Evolutionary conservation across 495 filamentous ascomycete species (phyloP).

Genomic region (Ramalina intermedia): DNA sequence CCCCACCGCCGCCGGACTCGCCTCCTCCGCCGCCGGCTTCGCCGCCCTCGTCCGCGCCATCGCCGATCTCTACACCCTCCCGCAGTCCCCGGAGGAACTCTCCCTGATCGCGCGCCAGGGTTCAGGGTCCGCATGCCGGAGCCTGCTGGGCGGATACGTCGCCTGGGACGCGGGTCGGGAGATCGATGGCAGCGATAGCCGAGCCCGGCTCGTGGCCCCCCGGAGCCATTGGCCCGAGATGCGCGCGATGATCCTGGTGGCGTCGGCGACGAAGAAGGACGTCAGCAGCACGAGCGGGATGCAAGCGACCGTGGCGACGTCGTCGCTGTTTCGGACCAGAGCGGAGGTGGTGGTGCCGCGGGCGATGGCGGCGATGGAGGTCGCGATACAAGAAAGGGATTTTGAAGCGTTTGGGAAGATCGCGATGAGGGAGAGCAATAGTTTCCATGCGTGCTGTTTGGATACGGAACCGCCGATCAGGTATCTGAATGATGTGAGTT

Average conservation of each 20-base stretch:
- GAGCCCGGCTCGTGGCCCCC: slow-evolving; percentile 74
- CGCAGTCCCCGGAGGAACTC: slow-evolving; percentile 61
- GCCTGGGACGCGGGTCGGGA: slow-evolving; percentile 70
- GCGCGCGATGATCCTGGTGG: slow-evolving; percentile 81
- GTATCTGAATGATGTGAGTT: slow-evolving; percentile 88
- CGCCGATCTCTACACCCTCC: slow-evolving; percentile 78
- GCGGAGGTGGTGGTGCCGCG: slow-evolving; percentile 60
- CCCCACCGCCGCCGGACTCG: slow-evolving; percentile 93
- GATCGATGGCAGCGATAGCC: slow-evolving; percentile 65
- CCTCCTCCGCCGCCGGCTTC: slow-evolving; percentile 84
- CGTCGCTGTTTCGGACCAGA: slow-evolving; percentile 61
- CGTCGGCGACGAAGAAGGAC: slow-evolving; percentile 84
- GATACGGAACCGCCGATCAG: slow-evolving; percentile 96
- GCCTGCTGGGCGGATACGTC: slow-evolving; percentile 86
- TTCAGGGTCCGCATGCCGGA: slow-evolving; percentile 83
- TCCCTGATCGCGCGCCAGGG: slow-evolving; percentile 87
- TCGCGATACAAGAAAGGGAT: slow-evolving; percentile 59
- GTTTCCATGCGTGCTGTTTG: slow-evolving; percentile 86
- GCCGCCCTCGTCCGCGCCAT: slow-evolving; percentile 87
- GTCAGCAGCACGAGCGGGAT: slow-evolving; percentile 84
- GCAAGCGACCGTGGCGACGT: slow-evolving; percentile 88
- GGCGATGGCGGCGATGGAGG: slow-evolving; percentile 77
- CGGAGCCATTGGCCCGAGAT: slow-evolving; percentile 87
- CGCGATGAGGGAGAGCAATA: slow-evolving; percentile 92
- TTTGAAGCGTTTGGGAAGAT: slow-evolving; percentile 79